Base-by-base conservation (phyloP, 2,329 filamentous ascomycete genomes). In the Colletotrichum cuscutae region DNA sequence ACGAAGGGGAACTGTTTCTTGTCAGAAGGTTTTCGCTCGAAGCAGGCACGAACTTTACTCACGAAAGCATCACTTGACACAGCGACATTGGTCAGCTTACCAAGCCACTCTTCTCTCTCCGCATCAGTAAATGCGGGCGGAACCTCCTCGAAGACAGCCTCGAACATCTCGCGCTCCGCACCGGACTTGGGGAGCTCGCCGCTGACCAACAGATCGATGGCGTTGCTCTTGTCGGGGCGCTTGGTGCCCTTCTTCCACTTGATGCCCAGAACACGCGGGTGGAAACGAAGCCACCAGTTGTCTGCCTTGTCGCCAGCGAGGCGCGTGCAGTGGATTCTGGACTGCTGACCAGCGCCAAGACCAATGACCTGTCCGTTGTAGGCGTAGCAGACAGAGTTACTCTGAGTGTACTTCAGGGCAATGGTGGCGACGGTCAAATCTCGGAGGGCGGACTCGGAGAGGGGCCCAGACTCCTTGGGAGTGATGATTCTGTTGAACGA, bases 201-300 rank as follows among this genome's bases (percentile, higher is more conserved):
- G 74, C 94, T 97, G 82, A 97, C 97, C 76, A 98, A 91, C 80
- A 98, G 88, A 82, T 98, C 97, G 80, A 98, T 98, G 76, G 95
- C 96, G 82, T 99, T 99, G 87, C 94, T 97, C 91, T 98, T 99
- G 83, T 98, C 96, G 59, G 97, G 90, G 71, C 97, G 92, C 91
- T 98, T 98, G 81, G 94, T 95, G 79, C 97, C 96, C 87, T 97
- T 96, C 90, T 98, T 98, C 94, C 95, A 99, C 87, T 96, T 94
- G 82, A 99, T 93, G 80, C 87, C 89, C 62, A 98, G 89, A 13
- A 97, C 94, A 65, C 94, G 93, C 77, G 94, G 92, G 87, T 98
- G 94, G 91, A 98, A 98, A 79, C 97, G 94, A 89, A 99, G 93
- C 97, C 96, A 99, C 96, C 96, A 98, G 89, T 97, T 98, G 85